Percentiles rank a stretch among this genome's conserved stretches.
These are phyloP conservation scores for Passalora sequoiae DNA, from an alignment of 2,329 filamentous ascomycete genomes.

Conservation along the genomic window DNA sequence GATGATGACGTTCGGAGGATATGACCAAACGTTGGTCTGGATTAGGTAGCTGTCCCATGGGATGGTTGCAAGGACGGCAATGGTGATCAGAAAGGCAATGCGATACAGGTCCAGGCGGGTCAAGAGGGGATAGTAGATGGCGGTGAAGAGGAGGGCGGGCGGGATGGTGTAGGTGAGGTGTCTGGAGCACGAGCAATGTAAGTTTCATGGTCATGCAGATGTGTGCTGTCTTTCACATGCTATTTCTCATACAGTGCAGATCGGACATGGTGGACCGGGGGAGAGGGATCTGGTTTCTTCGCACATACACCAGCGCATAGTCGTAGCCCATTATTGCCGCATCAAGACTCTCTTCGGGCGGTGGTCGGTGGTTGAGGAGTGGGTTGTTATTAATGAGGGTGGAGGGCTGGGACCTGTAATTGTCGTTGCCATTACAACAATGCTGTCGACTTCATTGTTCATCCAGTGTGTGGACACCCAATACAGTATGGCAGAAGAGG, in stretches of 20 bases:
- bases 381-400: no score
- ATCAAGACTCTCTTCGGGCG: no score
- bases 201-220: constrained; percentile 6
- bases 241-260: constrained; percentile 6
- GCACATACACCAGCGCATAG: constrained; percentile 58
- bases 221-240: constrained; percentile 3
- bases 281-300: constrained; percentile 11
- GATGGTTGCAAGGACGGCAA: constrained; percentile 63
- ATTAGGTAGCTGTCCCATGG: constrained; percentile 77
- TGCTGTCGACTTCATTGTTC: neutral
- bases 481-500: no score
- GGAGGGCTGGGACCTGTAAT: no score
- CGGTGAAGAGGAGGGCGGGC: constrained; percentile 54
- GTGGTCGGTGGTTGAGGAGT: no score
- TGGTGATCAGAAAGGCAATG: constrained; percentile 54
- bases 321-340: constrained; percentile 53
- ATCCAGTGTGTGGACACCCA: no score
- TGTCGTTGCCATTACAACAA: constrained; percentile 4
- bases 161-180: constrained; percentile 65
- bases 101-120: constrained; percentile 60
- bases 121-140: constrained; percentile 57
- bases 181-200: constrained; percentile 36
- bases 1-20: constrained; percentile 59
- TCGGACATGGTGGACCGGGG: neutral
- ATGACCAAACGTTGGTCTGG: constrained; percentile 63